Percentiles rank a stretch among this genome's conserved stretches.
These are phyloP conservation scores for Podila epigama DNA, from an alignment of 192 early-diverging fungal genomes.

Conservation along the genomic window DNA sequence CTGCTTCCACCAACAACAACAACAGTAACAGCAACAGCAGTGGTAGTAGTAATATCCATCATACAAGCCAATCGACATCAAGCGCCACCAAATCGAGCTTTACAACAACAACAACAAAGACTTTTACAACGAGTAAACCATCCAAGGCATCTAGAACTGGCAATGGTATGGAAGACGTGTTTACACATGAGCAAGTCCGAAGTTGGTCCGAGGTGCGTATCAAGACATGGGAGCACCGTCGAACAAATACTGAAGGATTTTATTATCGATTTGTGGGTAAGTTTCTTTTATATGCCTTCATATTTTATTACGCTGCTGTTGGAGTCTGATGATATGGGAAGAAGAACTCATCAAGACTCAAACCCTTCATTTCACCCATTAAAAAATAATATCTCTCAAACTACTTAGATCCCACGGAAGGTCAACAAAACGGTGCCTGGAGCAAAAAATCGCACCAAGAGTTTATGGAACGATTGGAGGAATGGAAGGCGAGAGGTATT, in stretches of 20 bases:
- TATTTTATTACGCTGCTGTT: background rate
- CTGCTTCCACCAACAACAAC: no score
- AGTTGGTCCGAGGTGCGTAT: slow-evolving; percentile 57
- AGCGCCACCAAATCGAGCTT: background rate
- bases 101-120: background rate
- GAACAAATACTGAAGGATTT: slow-evolving; percentile 57
- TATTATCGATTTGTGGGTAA: slow-evolving; percentile 65
- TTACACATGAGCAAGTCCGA: slow-evolving; percentile 50
- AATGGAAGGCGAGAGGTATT: slow-evolving; percentile 53
- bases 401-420: slow-evolving; percentile 54
- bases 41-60: background rate
- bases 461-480: slow-evolving; percentile 60
- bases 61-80: background rate
- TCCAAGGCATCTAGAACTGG: slow-evolving; percentile 15
- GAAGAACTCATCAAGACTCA: background rate
- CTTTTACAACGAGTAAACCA: slow-evolving; percentile 3
- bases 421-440: slow-evolving; percentile 62
- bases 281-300: background rate
- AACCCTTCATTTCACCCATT: background rate
- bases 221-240: slow-evolving; percentile 57
- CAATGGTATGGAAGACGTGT: slow-evolving; percentile 54
- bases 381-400: background rate
- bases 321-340: no score
- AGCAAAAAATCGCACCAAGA: slow-evolving; percentile 47
- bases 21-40: no score